Base-by-base conservation (phyloP, 371 early-diverging fungal genomes). In the Mortierella sp. region DNA sequence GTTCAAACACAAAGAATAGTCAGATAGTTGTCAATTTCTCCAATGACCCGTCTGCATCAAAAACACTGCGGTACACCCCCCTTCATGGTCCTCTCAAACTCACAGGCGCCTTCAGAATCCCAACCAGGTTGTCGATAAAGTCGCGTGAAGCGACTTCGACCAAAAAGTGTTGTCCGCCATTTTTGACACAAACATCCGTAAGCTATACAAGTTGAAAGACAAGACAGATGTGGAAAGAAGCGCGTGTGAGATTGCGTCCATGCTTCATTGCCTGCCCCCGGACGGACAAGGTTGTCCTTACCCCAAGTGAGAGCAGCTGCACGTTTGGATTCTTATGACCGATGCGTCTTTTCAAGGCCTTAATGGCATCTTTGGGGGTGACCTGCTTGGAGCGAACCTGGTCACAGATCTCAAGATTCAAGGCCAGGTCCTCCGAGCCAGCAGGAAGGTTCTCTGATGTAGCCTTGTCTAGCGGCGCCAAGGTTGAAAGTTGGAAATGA, bases 161-260 rank as follows among this genome's bases (percentile, higher is more conserved):
- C 44, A 96, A 80, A 68, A 97, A 95, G 37, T 88, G 87, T 41
- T 83, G 77, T 3, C 98, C 98, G 22, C 92, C 90, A 77, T 97
- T 97, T 80, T 97, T 97, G 34, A 96, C 94, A 71, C 95, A 95
- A 16, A 91, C 88, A 78, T 97, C 98, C 1, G 91, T 82, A 27
- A 96, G 82, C 94, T 94, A 47, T 24, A 17, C 7, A 16, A 46
- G 47, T 10, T 10, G 47, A 62, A 6, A 24, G 2, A 62, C 24
- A 39, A 44, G 51, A 27, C 44, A 43, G 46, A 54, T 31, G 24
- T 19, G 25, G 17, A 51, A 14, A 34, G 22, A 40, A 19, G 14
- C 22, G 24, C 14, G 13, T 56, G 50, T 49, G 27, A 49, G 50
- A 49, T 34, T 47, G 24, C 19, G n/a, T 47, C 47, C 24, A 5